Evolutionary conservation across 148 eudicot species (phyloP), one percentile per base, ranked within the genome.

Genomic region (Camellia japonica): DNA sequence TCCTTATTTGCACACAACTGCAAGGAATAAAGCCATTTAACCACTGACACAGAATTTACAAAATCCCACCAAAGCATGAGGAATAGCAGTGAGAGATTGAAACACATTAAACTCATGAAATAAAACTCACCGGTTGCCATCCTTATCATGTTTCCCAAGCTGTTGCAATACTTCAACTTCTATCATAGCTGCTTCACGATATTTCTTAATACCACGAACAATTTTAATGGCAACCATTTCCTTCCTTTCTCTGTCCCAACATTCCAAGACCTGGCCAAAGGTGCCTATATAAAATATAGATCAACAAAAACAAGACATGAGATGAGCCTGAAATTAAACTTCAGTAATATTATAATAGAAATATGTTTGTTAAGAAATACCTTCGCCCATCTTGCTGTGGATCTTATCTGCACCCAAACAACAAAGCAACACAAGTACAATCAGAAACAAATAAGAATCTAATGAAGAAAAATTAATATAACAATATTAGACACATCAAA

Each of bases 1-100:
- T 93, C 97, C 94, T 85, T 86, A 93, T 73, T 91, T 93, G 97
- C 88, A 93, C 97, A 93, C 97, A 93, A 90, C 94, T 93, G 93
- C 97, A 91, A 91, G 87, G 92, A 90, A 89, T 83, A 89, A 91
- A 93, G 79, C 75, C 85, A 79, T 85, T 92, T 83, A 91, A 88
- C 91, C 71, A 78, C 66, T 41, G 78, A 79, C 66, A 73, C 68
- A 76, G 71, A 76, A 71, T 60, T 47, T 16, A 69, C 8, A 81
- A 72, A 46, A 74, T 75, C 79, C 82, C 78, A 30, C 61, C 49
- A 78, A 60, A 51, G 68, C 72, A 81, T 73, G 74, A n/a, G 4
- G 65, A 76, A 49, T 49, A 75, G 73, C 52, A 41, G 67, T 62
- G 78, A 58, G 38, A 72, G 42, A 73, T 12, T 3, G 19, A 30